Evolutionary conservation across 176 grass and related monocot genomes (phyloP), one percentile per base, ranked within the genome.

Genomic region (Paspalum notatum): DNA sequence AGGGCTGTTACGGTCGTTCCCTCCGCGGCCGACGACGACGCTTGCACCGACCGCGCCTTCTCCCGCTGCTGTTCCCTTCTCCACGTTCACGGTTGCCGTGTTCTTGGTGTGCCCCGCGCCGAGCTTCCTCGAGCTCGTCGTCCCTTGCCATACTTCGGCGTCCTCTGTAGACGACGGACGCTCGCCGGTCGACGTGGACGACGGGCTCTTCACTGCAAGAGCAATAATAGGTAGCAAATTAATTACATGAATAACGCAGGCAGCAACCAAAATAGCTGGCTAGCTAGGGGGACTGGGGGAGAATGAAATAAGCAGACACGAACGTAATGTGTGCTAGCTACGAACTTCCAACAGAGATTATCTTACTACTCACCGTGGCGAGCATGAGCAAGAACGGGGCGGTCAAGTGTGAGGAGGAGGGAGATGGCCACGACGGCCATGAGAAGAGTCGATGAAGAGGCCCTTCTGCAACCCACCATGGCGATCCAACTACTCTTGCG

Each of bases 391-490:
- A n/a, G n/a, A n/a, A 77, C 0, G 24, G 56, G 78, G 11, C 11
- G 56, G 82, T 76, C 32, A 24, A 85, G 40, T 12, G 48, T 5
- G 25, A 85, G 56, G 64, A 85, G 46, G 72, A 67, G 83, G 80
- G 59, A 71, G 65, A 85, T 40, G 65, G 84, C 48, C 78, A 85
- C 9, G 41, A 47, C 22, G 32, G 47, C 45, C 5, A 75, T 17
- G 41, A 85, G 49, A 82, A 77, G 3, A 39, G 38, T 15, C 9
- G 66, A n/a, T n/a, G n/a, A 43, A 32, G 32, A 40, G 9, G 15
- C 25, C 37, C 62, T 80, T 75, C 12, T 38, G 68, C 86, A 62
- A 53, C 38, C 43, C 87, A 89, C 43, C 87, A 89, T 85, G 72
- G 44, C n/a, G 83, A n/a, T n/a, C n/a, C n/a, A 85, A 55, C 43